Evolutionary conservation across 176 grass and related monocot species (phyloP).

Genomic region (Carex littledalei): DNA sequence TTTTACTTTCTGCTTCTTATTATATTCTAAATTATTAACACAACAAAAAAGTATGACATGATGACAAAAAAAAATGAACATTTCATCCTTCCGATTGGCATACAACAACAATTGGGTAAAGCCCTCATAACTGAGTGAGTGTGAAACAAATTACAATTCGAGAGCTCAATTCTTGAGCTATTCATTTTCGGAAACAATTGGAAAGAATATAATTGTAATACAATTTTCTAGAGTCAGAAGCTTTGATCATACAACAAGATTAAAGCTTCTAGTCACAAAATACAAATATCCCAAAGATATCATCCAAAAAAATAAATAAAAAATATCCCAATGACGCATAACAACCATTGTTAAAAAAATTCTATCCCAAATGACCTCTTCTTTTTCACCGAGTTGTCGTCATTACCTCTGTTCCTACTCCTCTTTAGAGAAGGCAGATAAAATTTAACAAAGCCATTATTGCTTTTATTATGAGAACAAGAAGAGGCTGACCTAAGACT

Average conservation of each 20-base stretch:
- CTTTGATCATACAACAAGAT: background rate
- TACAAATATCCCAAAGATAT: background rate
- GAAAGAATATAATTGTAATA: background rate
- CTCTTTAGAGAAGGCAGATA: conserved; percentile 10
- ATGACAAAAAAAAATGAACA: too few species aligned
- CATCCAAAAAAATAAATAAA: background rate
- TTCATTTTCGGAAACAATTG: background rate
- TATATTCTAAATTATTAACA: too few species aligned
- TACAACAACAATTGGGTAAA: background rate
- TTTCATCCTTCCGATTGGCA: too few species aligned
- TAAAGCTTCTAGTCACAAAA: background rate
- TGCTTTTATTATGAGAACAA: background rate
- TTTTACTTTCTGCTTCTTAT: too few species aligned
- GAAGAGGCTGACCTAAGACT: conserved; percentile 15
- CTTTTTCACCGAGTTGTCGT: background rate
- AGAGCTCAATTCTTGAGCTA: background rate
- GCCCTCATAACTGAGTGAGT: background rate
- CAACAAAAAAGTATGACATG: too few species aligned
- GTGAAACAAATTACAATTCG: background rate
- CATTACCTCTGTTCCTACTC: background rate
- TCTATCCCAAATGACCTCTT: background rate
- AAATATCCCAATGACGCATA: background rate
- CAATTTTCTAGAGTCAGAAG: background rate
- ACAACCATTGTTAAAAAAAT: background rate
- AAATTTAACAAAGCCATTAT: conserved; percentile 5